A percentile compares a stretch with the other conserved stretches of the same genome.
Evolutionary conservation across 2,329 filamentous ascomycete species (phyloP).

Genomic region (Nothophoma quercina): DNA sequence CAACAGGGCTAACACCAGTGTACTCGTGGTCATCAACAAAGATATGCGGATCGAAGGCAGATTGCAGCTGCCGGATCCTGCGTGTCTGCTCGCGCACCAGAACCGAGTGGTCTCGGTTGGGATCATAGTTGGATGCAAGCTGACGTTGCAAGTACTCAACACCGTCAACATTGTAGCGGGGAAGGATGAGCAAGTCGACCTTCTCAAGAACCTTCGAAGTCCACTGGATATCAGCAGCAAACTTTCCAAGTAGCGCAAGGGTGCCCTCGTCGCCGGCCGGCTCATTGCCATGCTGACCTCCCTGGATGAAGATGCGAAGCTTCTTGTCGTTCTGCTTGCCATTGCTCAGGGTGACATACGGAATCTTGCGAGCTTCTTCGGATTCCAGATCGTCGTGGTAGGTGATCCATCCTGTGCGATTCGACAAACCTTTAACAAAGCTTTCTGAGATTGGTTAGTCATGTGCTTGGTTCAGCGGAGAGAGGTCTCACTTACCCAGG

Average conservation of each 20-base stretch:
- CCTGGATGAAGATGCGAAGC: constrained; percentile 40
- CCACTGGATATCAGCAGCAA: constrained; percentile 35
- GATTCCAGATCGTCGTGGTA: constrained; percentile 26
- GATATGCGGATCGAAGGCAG: constrained; percentile 35
- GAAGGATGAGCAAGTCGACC: constrained; percentile 33
- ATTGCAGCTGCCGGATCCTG: constrained; percentile 31
- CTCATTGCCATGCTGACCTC: constrained; percentile 40
- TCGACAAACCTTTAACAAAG: constrained; percentile 7
- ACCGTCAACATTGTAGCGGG: constrained; percentile 42
- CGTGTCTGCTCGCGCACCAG: constrained; percentile 34
- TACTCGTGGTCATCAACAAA: constrained; percentile 40
- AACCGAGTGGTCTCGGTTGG: constrained; percentile 41
- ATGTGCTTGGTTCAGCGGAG: too few species aligned
- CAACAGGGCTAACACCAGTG: constrained; percentile 21
- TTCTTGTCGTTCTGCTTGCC: constrained; percentile 19
- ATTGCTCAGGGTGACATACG: constrained; percentile 28
- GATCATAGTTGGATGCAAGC: constrained; percentile 33
- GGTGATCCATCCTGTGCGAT: constrained; percentile 30
- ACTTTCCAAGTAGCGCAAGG: constrained; percentile 37
- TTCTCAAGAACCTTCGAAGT: constrained; percentile 29
- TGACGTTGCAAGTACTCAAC: constrained; percentile 33
- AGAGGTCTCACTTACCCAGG: not conserved
- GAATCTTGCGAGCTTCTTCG: constrained; percentile 35
- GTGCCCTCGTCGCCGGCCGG: constrained; percentile 40
- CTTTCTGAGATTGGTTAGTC: constrained; percentile 2